Conservation (phyloP, 2,329 filamentous ascomycete species). For the Pezicula radicicola region DNA sequence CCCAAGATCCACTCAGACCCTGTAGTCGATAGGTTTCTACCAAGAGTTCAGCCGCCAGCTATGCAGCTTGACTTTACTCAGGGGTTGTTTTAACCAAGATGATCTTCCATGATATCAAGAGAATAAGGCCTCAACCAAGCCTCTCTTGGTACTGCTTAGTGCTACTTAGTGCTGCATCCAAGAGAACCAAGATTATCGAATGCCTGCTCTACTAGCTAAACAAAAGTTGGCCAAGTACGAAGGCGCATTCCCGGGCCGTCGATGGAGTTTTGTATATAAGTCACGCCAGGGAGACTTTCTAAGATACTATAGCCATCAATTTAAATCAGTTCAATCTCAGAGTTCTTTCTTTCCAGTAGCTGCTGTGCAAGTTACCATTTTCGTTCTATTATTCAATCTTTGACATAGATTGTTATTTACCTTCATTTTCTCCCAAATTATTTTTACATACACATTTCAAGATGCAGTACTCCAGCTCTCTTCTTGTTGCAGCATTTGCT, state of each 20-base stretch:
- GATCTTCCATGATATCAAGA: not conserved
- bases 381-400: not conserved
- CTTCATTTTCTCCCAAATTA: not conserved
- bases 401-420: not conserved
- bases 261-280: too few species aligned
- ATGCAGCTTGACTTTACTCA: too few species aligned
- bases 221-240: too few species aligned
- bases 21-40: too few species aligned
- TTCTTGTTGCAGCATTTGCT: constrained; percentile 40
- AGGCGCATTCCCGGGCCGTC: too few species aligned
- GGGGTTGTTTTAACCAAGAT: not conserved
- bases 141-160: not conserved
- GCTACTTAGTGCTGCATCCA: not conserved
- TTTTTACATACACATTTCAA: constrained; percentile 16
- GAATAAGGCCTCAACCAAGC: not conserved
- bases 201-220: not conserved
- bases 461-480: constrained; percentile 40
- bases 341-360: too few species aligned
- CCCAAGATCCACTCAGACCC: too few species aligned
- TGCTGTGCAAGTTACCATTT: not conserved
- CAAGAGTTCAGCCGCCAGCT: too few species aligned
- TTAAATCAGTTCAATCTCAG: too few species aligned
- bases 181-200: not conserved
- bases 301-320: too few species aligned
- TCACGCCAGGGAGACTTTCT: too few species aligned